Percentiles rank a stretch among this genome's conserved stretches.
These are phyloP conservation scores for Hypoxylon sp. DNA, from an alignment of 2,329 filamentous ascomycete genomes.

Conservation along the genomic window DNA sequence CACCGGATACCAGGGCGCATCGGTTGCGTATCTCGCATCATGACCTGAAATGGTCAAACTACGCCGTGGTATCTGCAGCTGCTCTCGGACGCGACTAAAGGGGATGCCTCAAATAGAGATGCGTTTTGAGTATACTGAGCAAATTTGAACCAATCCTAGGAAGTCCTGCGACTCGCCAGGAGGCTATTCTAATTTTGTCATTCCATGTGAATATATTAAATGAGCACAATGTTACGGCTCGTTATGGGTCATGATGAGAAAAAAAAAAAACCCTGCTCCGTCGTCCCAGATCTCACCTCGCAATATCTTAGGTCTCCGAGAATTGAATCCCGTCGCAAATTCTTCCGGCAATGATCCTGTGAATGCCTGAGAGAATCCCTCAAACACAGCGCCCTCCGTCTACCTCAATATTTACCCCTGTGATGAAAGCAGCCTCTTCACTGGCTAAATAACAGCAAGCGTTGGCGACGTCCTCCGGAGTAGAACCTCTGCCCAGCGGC, in stretches of 20 bases:
- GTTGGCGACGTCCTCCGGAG: constrained; percentile 77
- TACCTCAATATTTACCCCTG: constrained; percentile 77
- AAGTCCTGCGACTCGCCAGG: background rate
- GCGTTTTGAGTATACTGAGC: constrained; percentile 4
- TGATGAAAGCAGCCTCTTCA: constrained; percentile 79
- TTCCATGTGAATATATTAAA: constrained; percentile 27
- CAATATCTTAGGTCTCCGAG: constrained; percentile 15
- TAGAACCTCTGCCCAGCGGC: constrained; percentile 67
- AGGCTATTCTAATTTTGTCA: constrained; percentile 26
- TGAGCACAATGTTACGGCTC: constrained; percentile 15
- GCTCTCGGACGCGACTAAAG: background rate
- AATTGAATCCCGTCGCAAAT: constrained; percentile 8
- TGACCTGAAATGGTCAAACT: constrained; percentile 2
- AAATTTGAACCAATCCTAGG: constrained; percentile 13
- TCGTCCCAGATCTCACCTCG: constrained; percentile 7
- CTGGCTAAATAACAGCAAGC: constrained; percentile 78
- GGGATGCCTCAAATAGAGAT: background rate
- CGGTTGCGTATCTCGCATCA: constrained; percentile 5
- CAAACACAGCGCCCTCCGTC: constrained; percentile 52
- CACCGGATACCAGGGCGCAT: constrained; percentile 30
- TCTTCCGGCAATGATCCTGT: background rate
- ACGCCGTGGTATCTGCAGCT: background rate
- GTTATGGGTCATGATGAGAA: background rate
- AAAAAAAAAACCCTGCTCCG: constrained; percentile 12
- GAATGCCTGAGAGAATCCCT: constrained; percentile 10